Conservation (phyloP, 2,329 filamentous ascomycete species). For the Neurospora crassa region DNA sequence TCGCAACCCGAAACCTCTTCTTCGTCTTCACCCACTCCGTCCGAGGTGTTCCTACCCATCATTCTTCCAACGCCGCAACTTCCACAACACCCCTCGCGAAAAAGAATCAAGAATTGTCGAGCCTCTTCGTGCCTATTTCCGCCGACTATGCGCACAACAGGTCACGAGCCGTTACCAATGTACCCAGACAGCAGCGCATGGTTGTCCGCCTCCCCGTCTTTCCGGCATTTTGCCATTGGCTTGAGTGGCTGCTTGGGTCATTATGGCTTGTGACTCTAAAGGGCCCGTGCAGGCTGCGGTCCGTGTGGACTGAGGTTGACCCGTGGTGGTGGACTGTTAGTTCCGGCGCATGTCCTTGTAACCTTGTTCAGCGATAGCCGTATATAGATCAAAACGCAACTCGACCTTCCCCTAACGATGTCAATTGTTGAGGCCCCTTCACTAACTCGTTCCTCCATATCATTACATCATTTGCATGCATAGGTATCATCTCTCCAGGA, state of each 20-base stretch:
- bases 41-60: background rate
- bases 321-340: background rate
- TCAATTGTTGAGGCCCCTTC: background rate
- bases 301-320: background rate
- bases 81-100: background rate
- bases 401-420: background rate
- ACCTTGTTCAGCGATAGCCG: background rate
- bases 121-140: background rate
- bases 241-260: background rate
- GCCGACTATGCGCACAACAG: background rate
- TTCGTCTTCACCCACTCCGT: background rate
- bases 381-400: background rate
- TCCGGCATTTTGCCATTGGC: background rate
- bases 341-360: background rate
- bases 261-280: background rate
- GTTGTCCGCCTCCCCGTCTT: background rate
- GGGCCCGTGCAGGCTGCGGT: background rate
- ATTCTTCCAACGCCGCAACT: background rate
- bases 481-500: background rate
- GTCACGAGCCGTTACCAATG: background rate
- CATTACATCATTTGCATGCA: background rate
- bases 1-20: background rate
- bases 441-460: background rate
- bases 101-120: background rate
- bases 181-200: background rate